These are phyloP conservation scores for Globisporangium takayamanum DNA, from an alignment of 352 stramenopile genomes.

Conservation along the genomic window DNA sequence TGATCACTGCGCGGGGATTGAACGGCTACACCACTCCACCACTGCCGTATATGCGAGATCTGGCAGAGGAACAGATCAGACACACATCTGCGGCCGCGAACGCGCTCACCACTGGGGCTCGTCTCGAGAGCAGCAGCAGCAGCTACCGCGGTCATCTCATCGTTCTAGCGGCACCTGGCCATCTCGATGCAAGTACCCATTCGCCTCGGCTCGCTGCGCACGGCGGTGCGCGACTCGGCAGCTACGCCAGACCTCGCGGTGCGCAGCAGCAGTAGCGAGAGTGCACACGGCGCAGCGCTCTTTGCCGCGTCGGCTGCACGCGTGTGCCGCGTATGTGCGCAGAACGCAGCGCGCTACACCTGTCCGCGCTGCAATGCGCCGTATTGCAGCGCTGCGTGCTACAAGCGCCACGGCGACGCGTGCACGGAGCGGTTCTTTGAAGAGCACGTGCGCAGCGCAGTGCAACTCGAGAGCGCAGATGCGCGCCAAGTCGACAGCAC, in stretches of 20 bases:
- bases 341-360: conserved; percentile 58
- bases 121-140: too few species aligned
- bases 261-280: background rate
- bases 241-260: conserved; percentile 4
- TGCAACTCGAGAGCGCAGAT: conserved; percentile 26
- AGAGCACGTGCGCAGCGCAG: conserved; percentile 49
- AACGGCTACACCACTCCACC: too few species aligned
- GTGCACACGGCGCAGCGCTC: conserved; percentile 1
- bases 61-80: too few species aligned
- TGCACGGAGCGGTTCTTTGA: conserved; percentile 84
- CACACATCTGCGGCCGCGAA: too few species aligned
- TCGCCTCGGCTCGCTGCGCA: conserved; percentile 47
- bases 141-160: background rate
- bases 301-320: conserved; percentile 30
- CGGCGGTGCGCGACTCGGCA: conserved; percentile 27
- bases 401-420: conserved; percentile 50
- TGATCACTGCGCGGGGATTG: too few species aligned
- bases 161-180: background rate
- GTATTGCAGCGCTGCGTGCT: conserved; percentile 80
- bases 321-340: conserved; percentile 65
- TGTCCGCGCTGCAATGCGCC: conserved; percentile 76
- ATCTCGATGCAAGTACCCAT: conserved; percentile 27
- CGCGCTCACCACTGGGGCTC: too few species aligned
- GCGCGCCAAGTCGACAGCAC: conserved; percentile 15
- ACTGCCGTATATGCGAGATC: too few species aligned